A percentile compares a stretch with the other conserved stretches of the same genome.
Evolutionary conservation across 1,284 basidiomycete genomes (phyloP).

Genomic region (Singerocomus rubriflavus): DNA sequence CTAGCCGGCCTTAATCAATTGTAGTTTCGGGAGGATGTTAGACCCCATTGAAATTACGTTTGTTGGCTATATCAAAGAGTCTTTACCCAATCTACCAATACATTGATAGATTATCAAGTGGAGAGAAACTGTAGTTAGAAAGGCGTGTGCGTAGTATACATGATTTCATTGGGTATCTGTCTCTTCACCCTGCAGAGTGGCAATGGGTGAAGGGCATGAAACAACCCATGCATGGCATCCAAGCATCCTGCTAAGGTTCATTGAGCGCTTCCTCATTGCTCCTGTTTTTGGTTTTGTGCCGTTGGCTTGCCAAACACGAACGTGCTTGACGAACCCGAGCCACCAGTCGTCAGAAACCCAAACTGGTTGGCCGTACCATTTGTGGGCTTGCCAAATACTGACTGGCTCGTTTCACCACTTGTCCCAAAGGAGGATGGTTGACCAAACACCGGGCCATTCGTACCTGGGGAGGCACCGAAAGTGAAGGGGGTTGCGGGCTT

Average conservation of each 20-base stretch:
- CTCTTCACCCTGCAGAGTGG: constrained; percentile 1
- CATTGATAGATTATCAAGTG: background rate
- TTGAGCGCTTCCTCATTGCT: constrained; percentile 18
- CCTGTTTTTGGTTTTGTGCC: constrained; percentile 34
- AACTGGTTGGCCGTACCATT: constrained; percentile 30
- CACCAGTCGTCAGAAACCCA: constrained; percentile 29
- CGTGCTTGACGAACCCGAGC: constrained; percentile 13
- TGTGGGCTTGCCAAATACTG: constrained; percentile 23
- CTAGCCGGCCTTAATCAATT: constrained; percentile 16
- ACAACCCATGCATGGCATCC: background rate
- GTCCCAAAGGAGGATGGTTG: constrained; percentile 13
- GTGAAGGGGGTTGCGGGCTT: constrained; percentile 19
- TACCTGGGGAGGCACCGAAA: constrained; percentile 17
- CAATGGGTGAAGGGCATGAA: background rate
- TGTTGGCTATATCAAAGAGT: no score
- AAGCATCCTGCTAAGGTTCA: background rate
- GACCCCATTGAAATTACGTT: no score
- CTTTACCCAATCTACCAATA: background rate
- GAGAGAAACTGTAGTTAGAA: constrained; percentile 3
- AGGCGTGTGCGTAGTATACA: constrained; percentile 20
- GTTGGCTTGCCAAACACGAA: constrained; percentile 27
- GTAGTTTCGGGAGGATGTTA: background rate
- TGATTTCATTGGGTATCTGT: constrained; percentile 1
- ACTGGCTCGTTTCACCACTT: constrained; percentile 12
- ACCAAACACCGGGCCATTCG: constrained; percentile 9